Conservation (phyloP, 768 basidiomycete species). For the Panaeolus cyanescens region DNA sequence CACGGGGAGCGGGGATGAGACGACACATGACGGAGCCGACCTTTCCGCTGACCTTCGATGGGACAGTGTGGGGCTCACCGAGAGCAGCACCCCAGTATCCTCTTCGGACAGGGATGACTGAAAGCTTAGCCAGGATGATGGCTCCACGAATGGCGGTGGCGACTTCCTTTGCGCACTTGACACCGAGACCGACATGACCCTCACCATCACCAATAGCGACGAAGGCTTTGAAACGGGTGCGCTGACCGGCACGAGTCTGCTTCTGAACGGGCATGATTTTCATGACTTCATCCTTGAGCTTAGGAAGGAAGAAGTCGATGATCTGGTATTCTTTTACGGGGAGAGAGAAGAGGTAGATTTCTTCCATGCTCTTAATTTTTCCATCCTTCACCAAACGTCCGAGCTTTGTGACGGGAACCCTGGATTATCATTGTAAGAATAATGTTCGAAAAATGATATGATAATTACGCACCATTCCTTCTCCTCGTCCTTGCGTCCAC, state of each 20-base stretch:
- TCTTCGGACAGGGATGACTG: slow-evolving; percentile 96
- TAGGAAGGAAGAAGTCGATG: slow-evolving; percentile 98
- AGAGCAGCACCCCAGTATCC: slow-evolving; percentile 99
- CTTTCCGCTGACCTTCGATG: slow-evolving; percentile 98
- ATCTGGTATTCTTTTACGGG: slow-evolving; percentile 99
- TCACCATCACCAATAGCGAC: slow-evolving; percentile 99
- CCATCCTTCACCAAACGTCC: slow-evolving; percentile 99
- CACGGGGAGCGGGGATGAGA: slow-evolving; percentile 96
- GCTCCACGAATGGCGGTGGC: slow-evolving; percentile 99
- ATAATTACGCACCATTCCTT: slow-evolving; percentile 84
- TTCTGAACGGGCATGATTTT: slow-evolving; percentile 99
- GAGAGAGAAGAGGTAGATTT: slow-evolving; percentile 99
- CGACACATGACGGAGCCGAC: slow-evolving; percentile 99
- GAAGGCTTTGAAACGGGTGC: slow-evolving; percentile 99
- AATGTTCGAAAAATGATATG: neutral
- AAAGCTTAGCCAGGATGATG: slow-evolving; percentile 98
- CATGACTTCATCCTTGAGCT: slow-evolving; percentile 99
- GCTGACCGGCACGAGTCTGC: slow-evolving; percentile 99
- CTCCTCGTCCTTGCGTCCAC: slow-evolving; percentile 98
- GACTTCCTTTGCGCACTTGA: slow-evolving; percentile 99
- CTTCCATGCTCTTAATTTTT: slow-evolving; percentile 99
- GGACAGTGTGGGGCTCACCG: slow-evolving; percentile 98
- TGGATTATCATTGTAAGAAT: slow-evolving; percentile 26
- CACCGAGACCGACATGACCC: slow-evolving; percentile 98
- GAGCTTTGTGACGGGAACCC: slow-evolving; percentile 98